Evolutionary conservation across 2,329 filamentous ascomycete genomes (phyloP), one percentile per base, ranked within the genome.

Genomic region (Zymoseptoria tritici): DNA sequence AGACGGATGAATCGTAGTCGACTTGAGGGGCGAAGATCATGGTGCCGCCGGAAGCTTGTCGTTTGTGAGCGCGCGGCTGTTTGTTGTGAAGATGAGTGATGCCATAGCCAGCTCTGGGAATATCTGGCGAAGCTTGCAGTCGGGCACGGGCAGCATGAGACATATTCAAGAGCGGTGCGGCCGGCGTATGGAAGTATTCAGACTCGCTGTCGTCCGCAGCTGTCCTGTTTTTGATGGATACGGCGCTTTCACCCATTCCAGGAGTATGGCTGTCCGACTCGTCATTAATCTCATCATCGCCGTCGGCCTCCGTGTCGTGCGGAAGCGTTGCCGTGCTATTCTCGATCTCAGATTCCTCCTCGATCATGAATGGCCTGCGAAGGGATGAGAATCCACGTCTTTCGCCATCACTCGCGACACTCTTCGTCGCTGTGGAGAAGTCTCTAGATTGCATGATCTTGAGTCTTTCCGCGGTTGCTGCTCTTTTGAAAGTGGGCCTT

Each of bases 211-310:
- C 70, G 22, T 67, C 62, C 6, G 57, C 65, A 11, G 62, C 59
- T 13, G 57, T 61, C n/a, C 58, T 57, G 16, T 70, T 72, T 31
- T 74, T 70, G 29, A 71, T 64, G 1, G 70, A 68, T 2, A 71
- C 50, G 1, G 68, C 68, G 50, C 70, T 72, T 57, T 72, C 69
- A n/a, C 70, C 70, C 11, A 72, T 13, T 6, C 49, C 60, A 2
- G 73, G 73, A 7, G 71, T 72, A n/a, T 81, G 78, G 19, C 31
- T 86, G 22, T 69, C 67, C 85, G 68, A 66, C 20, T 92, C 88
- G 58, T 91, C 89, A 58, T 91, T 89, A 3, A 89, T 92, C 73
- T 97, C 92, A 68, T 96, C 92, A 68, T 97, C 92, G 0, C 91
- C 91, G 22, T 96, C 91, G 6, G 87, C 90, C 68, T 94, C 90